Evolutionary conservation across 441 rosid species (phyloP), one percentile per base, ranked within the genome.

Genomic region (Erodium texanum): DNA sequence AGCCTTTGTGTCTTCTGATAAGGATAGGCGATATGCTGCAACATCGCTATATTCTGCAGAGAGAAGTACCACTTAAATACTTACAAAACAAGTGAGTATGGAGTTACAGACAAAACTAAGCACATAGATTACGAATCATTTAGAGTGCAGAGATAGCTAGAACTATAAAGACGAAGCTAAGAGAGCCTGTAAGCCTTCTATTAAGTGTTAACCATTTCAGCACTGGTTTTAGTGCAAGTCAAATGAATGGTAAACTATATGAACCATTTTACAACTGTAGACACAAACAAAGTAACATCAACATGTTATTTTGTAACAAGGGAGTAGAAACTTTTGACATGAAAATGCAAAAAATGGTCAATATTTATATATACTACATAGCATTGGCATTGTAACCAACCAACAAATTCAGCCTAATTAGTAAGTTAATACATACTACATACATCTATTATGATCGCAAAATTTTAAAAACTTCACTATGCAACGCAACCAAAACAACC

Each of bases 1-100:
- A 83, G 99, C 99, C 77, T 92, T 95, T 41, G 97, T 95, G 79
- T 95, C 99, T 83, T 95, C 99, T 16, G 98, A 90, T 58, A 95
- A 82, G 72, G 99, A 92, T 74, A 92, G 74, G 41, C 98, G 88
- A 62, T 89, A 95, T 0, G 99, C 98, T 24, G 91, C 74, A 77
- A 95, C 98, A 85, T 95, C 98, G 69, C 85, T 86, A 66, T 92
- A 95, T 75, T 95, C 99, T 95, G 78, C 76, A 77, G 45, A 62
- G 36, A 32, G 27, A 73, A 69, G 63, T 58, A 58, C 11, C 63
- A 3, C 27, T 3, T 2, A 59, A 14, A 59, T 59, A 12, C n/a
- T 59, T 22, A 6, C 29, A 22, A 59, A 59, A 24, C 12, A 24
- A 23, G 2, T 59, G 61, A 54, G 16, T 18, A 54, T 16, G 23